A percentile compares a stretch with the other conserved stretches of the same genome.
Evolutionary conservation across 805 yeast species (phyloP).

Genomic region (Cyberlindnera meyerae): DNA sequence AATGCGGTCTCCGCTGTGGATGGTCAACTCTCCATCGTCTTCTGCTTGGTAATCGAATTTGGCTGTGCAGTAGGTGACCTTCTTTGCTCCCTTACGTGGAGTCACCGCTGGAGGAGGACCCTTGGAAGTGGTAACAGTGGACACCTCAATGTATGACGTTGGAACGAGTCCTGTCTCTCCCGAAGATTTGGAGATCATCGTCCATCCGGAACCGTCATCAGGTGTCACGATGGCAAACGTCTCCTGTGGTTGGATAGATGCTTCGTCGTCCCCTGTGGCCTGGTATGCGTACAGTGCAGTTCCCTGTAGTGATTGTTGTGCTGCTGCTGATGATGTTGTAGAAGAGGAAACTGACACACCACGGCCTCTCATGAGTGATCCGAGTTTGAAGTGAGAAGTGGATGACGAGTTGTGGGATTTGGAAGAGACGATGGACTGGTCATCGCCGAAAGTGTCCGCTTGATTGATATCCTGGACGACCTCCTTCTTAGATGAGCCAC

Average conservation of each 20-base stretch:
- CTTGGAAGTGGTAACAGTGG: constrained; percentile 7
- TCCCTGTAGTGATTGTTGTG: constrained; percentile 16
- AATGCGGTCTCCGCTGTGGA: constrained; percentile 69
- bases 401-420: constrained; percentile 12
- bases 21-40: constrained; percentile 74
- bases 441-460: constrained; percentile 15
- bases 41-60: constrained; percentile 27
- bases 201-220: constrained; percentile 93
- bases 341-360: constrained; percentile 9
- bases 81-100: constrained; percentile 18
- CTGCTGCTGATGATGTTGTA: constrained; percentile 18
- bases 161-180: constrained; percentile 78
- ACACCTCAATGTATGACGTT: constrained; percentile 61
- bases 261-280: constrained; percentile 76
- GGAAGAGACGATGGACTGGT: constrained; percentile 15
- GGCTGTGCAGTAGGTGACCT: constrained; percentile 17
- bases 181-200: constrained; percentile 46
- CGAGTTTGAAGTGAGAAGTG: constrained; percentile 13
- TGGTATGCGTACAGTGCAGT: constrained; percentile 41
- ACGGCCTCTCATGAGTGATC: constrained; percentile 19
- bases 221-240: constrained; percentile 48
- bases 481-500: constrained; percentile 17
- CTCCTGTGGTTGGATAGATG: constrained; percentile 57
- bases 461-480: constrained; percentile 9
- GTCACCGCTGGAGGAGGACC: constrained; percentile 22